Percentiles rank a stretch among this genome's conserved stretches.
Evolutionary conservation across 2,329 filamentous ascomycete genomes (phyloP).

Genomic region (Emmonsia crescens): DNA sequence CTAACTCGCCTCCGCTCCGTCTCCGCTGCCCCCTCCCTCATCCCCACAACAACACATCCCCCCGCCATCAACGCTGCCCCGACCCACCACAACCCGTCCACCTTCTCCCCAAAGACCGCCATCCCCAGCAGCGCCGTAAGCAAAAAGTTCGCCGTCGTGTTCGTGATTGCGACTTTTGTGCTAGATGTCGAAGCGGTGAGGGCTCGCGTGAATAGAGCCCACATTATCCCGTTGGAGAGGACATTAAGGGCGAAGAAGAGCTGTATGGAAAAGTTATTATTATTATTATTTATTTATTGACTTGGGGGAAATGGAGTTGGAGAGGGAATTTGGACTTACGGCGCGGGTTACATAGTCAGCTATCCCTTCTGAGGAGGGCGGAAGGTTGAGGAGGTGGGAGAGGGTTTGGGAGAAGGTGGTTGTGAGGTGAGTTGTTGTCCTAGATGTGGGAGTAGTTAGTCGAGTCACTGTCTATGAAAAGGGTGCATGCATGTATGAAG

Average conservation of each 20-base stretch:
- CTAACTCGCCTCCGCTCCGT: constrained; percentile 11
- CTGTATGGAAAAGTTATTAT: constrained; percentile 23
- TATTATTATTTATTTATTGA: background rate
- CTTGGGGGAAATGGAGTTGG: background rate
- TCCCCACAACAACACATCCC: constrained; percentile 53
- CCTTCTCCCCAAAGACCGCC: constrained; percentile 46
- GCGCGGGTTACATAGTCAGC: constrained; percentile 43
- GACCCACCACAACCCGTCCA: constrained; percentile 51
- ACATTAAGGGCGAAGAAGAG: constrained; percentile 52
- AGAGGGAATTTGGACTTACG: constrained; percentile 29
- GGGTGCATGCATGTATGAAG: background rate
- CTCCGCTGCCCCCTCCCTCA: constrained; percentile 39
- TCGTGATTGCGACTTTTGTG: constrained; percentile 53
- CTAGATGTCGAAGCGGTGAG: constrained; percentile 50
- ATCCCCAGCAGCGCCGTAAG: constrained; percentile 49
- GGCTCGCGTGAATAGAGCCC: constrained; percentile 53
- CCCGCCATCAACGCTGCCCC: constrained; percentile 49
- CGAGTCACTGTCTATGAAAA: too few species aligned
- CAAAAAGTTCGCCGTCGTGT: constrained; percentile 54
- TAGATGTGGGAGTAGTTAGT: constrained; percentile 18
- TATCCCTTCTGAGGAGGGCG: constrained; percentile 30
- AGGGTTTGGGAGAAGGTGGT: constrained; percentile 40
- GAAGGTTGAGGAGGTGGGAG: constrained; percentile 35
- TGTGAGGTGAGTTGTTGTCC: constrained; percentile 51
- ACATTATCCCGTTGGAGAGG: constrained; percentile 53